Evolutionary conservation across 805 yeast species (phyloP).

Genomic region (Cyberlindnera xylosilytica): DNA sequence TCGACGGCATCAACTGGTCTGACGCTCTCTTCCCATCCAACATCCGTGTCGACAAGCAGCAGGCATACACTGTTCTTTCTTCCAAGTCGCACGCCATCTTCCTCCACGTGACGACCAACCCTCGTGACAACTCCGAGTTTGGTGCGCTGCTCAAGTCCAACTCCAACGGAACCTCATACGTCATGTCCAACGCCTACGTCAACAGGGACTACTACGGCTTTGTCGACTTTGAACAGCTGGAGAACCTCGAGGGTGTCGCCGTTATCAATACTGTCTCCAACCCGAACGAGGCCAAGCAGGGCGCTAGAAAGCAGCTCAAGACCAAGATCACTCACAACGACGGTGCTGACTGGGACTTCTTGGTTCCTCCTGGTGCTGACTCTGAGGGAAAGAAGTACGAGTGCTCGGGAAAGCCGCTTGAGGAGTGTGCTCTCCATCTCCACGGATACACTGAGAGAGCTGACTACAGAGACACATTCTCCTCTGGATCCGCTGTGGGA

Average conservation of each 20-base stretch:
- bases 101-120: constrained; percentile 74
- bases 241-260: constrained; percentile 81
- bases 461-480: constrained; percentile 80
- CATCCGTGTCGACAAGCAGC: constrained; percentile 55
- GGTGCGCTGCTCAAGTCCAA: constrained; percentile 87
- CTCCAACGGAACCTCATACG: constrained; percentile 86
- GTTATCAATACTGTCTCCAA: constrained; percentile 69
- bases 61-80: constrained; percentile 78
- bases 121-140: constrained; percentile 48
- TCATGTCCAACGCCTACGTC: constrained; percentile 61
- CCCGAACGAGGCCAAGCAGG: constrained; percentile 40
- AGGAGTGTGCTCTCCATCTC: constrained; percentile 73
- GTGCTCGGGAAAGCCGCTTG: constrained; percentile 50
- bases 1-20: constrained; percentile 75
- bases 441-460: constrained; percentile 89
- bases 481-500: constrained; percentile 89
- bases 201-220: constrained; percentile 72
- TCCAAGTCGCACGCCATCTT: constrained; percentile 70
- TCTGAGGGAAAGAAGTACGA: constrained; percentile 53
- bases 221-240: constrained; percentile 86
- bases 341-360: constrained; percentile 80
- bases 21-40: constrained; percentile 75
- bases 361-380: constrained; percentile 68
- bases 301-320: constrained; percentile 54
- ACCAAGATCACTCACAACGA: constrained; percentile 83